Evolutionary conservation across 257 asterid species (phyloP), one percentile per base, ranked within the genome.

Genomic region (Nicotiana otophora): DNA sequence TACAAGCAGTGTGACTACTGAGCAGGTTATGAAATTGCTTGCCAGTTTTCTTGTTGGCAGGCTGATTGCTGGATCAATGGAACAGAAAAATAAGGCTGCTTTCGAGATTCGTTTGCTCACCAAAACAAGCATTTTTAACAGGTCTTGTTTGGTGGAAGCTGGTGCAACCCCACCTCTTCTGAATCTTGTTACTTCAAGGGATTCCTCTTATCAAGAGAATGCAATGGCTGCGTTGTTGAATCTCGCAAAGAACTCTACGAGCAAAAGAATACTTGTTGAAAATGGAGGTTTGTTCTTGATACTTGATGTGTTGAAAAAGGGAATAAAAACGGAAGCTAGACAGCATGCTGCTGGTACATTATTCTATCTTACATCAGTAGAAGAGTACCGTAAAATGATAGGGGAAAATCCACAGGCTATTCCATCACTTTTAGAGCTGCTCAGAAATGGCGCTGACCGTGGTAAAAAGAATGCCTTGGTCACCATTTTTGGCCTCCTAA

Each of bases 121-220:
- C 31, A 94, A 95, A 90, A 90, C 94, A 77, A 95, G 97, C 88
- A 53, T 76, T 88, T 94, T 91, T 85, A 92, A 90, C 65, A 77
- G 98, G 87, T 88, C 93, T 89, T 90, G 93, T 91, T 92, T 92
- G 86, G 91, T 92, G 31, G 96, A 92, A 84, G 91, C 95, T 10
- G 86, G 85, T 17, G 92, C 74, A 9, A 89, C 91, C 81, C 91
- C 90, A 8, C 88, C 87, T 77, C 90, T 95, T n/a, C 72, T 95
- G 88, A 72, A 75, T 78, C 84, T 88, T 19, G 83, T 90, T 11
- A 26, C 85, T 65, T 86, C 92, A 2, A 65, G 33, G 14, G 75
- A 87, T 84, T 84, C 90, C 7, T 88, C 76, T 23, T 61, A 62
- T 11, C 97, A 92, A 69, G 97, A 89, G 76, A 88, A 92, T 61